phyloP scores from a whole-genome alignment of 140 eudicot genomes.

The Oenanthe javanica region DNA sequence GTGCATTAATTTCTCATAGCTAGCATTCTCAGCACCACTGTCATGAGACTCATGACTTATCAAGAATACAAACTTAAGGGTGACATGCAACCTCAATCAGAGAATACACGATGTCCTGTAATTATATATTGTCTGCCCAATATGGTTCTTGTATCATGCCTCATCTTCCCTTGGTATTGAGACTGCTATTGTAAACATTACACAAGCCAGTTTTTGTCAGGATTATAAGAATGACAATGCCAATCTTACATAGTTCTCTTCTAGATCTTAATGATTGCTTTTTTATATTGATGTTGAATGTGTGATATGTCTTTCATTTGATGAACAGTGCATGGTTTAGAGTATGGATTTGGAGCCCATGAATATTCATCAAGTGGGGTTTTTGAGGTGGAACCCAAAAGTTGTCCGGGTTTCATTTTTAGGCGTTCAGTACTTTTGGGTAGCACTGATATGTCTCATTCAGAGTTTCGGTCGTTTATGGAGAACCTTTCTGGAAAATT shows the following conservation, averaged over 20 bases:
- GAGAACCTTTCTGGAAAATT: conserved; percentile 65
- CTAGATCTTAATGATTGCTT: background rate
- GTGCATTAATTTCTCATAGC: background rate
- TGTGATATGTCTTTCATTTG: conserved; percentile 13
- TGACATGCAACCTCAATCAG: background rate
- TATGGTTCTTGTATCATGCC: background rate
- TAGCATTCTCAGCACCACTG: background rate
- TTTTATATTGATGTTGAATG: background rate
- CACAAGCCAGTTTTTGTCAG: background rate
- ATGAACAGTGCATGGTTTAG: conserved; percentile 69
- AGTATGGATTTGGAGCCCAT: conserved; percentile 91
- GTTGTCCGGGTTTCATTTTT: conserved; percentile 88
- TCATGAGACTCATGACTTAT: background rate
- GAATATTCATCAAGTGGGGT: conserved; percentile 92
- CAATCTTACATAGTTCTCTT: background rate
- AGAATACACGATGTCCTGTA: background rate
- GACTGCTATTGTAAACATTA: background rate
- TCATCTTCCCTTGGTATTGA: background rate
- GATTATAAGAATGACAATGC: conserved; percentile 3
- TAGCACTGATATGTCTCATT: conserved; percentile 71
- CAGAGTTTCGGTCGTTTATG: conserved; percentile 80
- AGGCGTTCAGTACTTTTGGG: conserved; percentile 80
- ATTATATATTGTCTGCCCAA: background rate
- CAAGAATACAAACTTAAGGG: background rate
- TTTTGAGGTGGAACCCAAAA: conserved; percentile 91